Base-by-base conservation (phyloP, 208 protist species). In the Trypanosoma lewisi region DNA sequence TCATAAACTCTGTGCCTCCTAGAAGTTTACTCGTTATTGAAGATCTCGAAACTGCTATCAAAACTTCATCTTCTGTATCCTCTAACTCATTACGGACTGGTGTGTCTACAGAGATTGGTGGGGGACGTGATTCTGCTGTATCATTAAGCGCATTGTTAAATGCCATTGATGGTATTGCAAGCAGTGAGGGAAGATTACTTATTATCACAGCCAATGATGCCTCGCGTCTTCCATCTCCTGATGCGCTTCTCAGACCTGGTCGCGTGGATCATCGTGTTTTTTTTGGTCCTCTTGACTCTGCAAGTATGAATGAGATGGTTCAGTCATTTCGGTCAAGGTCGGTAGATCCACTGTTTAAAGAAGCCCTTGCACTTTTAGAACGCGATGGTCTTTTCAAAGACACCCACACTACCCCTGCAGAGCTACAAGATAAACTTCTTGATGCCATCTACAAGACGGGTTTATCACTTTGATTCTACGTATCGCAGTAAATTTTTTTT, bases 71-170 rank as follows among this genome's bases (percentile, higher is more conserved):
- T 45, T 41, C 45, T 41, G 25, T 60, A 2, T 21, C 37, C 39
- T 31, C 56, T 51, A n/a, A n/a, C n/a, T 19, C 41, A 41, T 19
- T 27, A 7, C 42, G 17, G 42, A 23, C 4, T 47, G 16, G 4
- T 7, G 5, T 47, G 5, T 72, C 30, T 56, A 72, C 19, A 53
- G 68, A 61, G 70, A 58, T 37, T 27, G 52, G 58, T 17, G 74
- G 61, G 23, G 67, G 63, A 36, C 48, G 70, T 2, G 63, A 67
- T 19, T 51, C 63, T 48, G 56, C 75, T n/a, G 70, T 98, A 2
- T 97, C 96, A 1, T 77, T 99, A 55, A 96, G 86, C 53, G 97
- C 87, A 0, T 67, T 99, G 33, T 78, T 99, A 30, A 99, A 99
- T 73, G 91, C 96, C 1, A 71, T 99, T 28, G 97, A 99, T 68